Conservation (phyloP, 805 yeast genomes). For the Sugiyamaella qingdaonensis region DNA sequence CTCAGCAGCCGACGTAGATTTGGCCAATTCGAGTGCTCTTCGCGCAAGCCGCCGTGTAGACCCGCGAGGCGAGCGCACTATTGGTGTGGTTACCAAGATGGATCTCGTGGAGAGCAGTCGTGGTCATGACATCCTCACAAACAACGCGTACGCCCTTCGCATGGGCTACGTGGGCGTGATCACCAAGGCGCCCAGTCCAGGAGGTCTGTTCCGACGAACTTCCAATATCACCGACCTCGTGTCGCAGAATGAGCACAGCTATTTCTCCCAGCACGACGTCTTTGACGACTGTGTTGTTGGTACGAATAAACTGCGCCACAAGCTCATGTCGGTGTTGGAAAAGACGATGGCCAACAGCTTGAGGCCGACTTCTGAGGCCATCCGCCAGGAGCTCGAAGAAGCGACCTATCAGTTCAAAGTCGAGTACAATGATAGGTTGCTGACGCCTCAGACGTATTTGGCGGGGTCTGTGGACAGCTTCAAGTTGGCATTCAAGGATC, state of each 20-base stretch:
- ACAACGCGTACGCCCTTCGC: constrained; percentile 79
- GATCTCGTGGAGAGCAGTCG: constrained; percentile 78
- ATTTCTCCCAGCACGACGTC: constrained; percentile 59
- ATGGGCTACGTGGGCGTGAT: constrained; percentile 99
- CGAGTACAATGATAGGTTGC: constrained; percentile 88
- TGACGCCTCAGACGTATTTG: constrained; percentile 90
- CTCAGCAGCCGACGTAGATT: constrained; percentile 95
- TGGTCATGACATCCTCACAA: constrained; percentile 65
- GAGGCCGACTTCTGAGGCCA: constrained; percentile 79
- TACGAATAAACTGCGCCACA: constrained; percentile 67
- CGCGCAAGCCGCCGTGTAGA: constrained; percentile 86
- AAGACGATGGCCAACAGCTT: constrained; percentile 85
- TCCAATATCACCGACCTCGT: constrained; percentile 50
- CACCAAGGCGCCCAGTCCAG: constrained; percentile 60
- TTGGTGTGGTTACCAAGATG: constrained; percentile 92
- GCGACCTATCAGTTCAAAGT: constrained; percentile 90
- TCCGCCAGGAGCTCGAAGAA: constrained; percentile 90
- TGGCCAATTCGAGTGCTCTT: constrained; percentile 93
- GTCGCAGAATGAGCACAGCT: constrained; percentile 46
- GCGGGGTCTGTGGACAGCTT: constrained; percentile 87
- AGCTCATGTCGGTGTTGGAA: constrained; percentile 82
- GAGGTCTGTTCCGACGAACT: constrained; percentile 48
- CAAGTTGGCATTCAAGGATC: constrained; percentile 81
- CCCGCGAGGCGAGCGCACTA: constrained; percentile 91
- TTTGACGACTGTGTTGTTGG: constrained; percentile 71